Evolutionary conservation across 1,284 basidiomycete genomes (phyloP), one percentile per base, ranked within the genome.

Genomic region (Ganoderma boninense): DNA sequence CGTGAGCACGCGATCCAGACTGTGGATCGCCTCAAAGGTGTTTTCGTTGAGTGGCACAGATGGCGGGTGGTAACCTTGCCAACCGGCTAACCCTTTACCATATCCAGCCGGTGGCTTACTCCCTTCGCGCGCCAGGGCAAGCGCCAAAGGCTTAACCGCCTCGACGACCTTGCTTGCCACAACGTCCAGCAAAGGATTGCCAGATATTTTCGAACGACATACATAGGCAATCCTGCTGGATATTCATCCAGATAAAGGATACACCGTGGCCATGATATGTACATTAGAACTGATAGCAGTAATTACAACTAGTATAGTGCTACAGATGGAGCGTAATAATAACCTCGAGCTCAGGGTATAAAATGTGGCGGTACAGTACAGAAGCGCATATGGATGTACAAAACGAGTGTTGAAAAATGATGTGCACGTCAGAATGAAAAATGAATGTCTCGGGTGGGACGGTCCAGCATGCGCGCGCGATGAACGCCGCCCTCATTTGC

Each of bases 41-140:
- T 29, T 26, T 56, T 56, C 54, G 54, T 16, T 32, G 26, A 20
- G 26, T 14, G 23, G 26, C 43, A 49, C 16, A 49, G 46, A 20
- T 32, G 18, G 32, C 6, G 4, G 14, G 32, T 20, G 7, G 57
- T 59, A 8, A 13, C 57, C 57, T n/a, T 59, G 57, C 26, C 57
- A 59, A 59, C 57, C 57, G 57, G 26, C 29, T 38, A 59, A 59
- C 57, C 57, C 35, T 59, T 59, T 59, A 38, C 57, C 57, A 59
- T 32, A 59, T 59, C 35, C 20, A 59, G 57, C 18, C 32, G 57
- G 57, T 59, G 57, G 57, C 57, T 59, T 59, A 59, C 54, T 32
- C 32, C 54, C 10, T 56, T 56, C 13, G 23, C 32, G 29, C 32
- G 29, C 32, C 35, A 6, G 4, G 20, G 20, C 57, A 59, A 59